phyloP scores from a whole-genome alignment of 2,329 filamentous ascomycete genomes.

The Clarireedia monteithiana region DNA sequence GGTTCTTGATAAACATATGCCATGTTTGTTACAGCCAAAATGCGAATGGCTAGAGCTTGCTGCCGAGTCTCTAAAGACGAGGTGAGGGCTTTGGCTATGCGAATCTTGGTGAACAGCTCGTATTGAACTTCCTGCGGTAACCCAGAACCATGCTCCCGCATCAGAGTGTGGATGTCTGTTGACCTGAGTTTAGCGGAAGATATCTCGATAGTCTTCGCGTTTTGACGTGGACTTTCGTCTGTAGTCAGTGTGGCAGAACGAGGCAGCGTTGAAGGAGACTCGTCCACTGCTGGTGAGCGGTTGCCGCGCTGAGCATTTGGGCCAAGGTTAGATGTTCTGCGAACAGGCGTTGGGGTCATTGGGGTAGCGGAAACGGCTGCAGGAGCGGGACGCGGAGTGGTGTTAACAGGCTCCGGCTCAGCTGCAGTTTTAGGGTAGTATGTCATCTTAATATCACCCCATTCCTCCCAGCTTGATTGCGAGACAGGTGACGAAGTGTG shows the following conservation, averaged over 20 bases:
- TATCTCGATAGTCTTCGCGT: constrained; percentile 36
- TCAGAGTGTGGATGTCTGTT: constrained; percentile 47
- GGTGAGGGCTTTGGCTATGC: constrained; percentile 73
- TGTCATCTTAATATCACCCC: constrained; percentile 70
- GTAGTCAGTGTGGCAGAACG: constrained; percentile 17
- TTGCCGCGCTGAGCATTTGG: constrained; percentile 26
- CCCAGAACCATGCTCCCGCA: constrained; percentile 49
- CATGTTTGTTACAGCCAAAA: constrained; percentile 84
- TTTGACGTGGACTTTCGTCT: constrained; percentile 23
- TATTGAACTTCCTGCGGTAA: constrained; percentile 70
- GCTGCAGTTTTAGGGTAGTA: constrained; percentile 53
- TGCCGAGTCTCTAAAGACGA: constrained; percentile 59
- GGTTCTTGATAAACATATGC: constrained; percentile 81
- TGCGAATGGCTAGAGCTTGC: constrained; percentile 68
- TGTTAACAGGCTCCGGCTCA: constrained; percentile 25
- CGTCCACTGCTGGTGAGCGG: constrained; percentile 29
- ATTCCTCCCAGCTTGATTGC: constrained; percentile 59
- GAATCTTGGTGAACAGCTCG: constrained; percentile 75
- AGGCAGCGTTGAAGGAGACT: constrained; percentile 24
- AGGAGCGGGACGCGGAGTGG: constrained; percentile 21
- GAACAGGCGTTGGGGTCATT: constrained; percentile 28
- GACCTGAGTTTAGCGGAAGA: constrained; percentile 45
- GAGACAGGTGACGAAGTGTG: constrained; percentile 10
- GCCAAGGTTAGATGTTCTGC: constrained; percentile 29
- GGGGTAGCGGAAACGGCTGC: constrained; percentile 21